Evolutionary conservation across 768 basidiomycete species (phyloP).

Genomic region (Pleurotus cornucopiae): DNA sequence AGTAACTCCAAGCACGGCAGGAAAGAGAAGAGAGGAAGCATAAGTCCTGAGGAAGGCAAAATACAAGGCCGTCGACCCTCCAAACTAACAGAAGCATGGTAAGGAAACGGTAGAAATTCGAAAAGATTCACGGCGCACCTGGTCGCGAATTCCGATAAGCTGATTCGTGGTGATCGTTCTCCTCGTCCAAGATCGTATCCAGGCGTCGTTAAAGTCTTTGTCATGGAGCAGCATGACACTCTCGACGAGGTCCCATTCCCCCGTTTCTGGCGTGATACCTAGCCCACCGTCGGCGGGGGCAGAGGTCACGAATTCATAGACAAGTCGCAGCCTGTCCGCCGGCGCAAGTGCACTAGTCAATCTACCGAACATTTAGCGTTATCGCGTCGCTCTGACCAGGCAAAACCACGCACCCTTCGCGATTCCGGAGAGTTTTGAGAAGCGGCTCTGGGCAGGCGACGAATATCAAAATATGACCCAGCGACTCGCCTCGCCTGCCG

Average conservation of each 20-base stretch:
- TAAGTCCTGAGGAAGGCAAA: conserved; percentile 87
- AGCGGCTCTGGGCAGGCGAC: conserved; percentile 63
- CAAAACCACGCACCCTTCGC: conserved; percentile 59
- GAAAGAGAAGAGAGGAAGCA: conserved; percentile 73
- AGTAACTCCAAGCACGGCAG: conserved; percentile 63
- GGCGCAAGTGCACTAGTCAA: conserved; percentile 46
- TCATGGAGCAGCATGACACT: conserved; percentile 85
- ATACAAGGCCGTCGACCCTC: conserved; percentile 81
- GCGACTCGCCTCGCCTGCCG: conserved; percentile 69
- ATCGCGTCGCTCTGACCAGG: too few species aligned
- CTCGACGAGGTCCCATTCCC: conserved; percentile 78
- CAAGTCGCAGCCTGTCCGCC: conserved; percentile 78
- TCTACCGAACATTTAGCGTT: conserved; percentile 14
- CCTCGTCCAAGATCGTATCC: conserved; percentile 75
- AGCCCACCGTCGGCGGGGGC: conserved; percentile 76
- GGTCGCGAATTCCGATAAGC: conserved; percentile 67
- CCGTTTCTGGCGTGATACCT: conserved; percentile 68
- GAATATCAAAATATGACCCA: conserved; percentile 75
- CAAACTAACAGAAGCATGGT: conserved; percentile 41
- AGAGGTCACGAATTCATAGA: conserved; percentile 68
- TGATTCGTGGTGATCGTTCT: conserved; percentile 59
- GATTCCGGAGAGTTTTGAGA: conserved; percentile 59
- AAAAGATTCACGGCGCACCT: conserved; percentile 37
- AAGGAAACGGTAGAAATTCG: not conserved
- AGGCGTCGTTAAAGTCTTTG: conserved; percentile 70